Conservation (phyloP, 352 stramenopile genomes). For the Pythium pyrilobum region DNA sequence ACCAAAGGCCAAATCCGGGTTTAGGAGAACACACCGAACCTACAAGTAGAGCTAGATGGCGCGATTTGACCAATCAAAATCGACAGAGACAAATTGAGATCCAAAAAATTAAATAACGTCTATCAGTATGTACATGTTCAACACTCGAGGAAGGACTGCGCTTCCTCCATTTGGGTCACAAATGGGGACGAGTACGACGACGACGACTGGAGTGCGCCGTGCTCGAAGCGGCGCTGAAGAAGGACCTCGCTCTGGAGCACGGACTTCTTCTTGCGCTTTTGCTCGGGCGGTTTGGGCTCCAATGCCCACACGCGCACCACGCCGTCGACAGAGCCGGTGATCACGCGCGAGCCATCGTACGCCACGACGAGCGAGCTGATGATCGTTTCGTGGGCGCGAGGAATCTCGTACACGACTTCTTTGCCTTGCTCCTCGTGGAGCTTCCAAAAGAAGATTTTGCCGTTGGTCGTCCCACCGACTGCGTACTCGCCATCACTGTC, state of each 20-base stretch:
- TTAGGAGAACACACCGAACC: neutral
- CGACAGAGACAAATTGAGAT: neutral
- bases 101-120: neutral
- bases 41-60: neutral
- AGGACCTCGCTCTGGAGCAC: conserved; percentile 2
- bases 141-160: conserved; percentile 6
- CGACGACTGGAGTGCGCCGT: neutral
- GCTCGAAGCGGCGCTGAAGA: conserved; percentile 5
- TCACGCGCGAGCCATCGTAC: conserved; percentile 40
- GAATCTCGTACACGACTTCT: conserved; percentile 56
- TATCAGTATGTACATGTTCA: conserved; percentile 14
- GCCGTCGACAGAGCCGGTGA: conserved; percentile 57
- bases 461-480: conserved; percentile 57
- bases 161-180: conserved; percentile 11
- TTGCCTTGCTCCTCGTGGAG: conserved; percentile 32
- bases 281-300: neutral
- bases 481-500: conserved; percentile 70
- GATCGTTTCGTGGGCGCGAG: conserved; percentile 50
- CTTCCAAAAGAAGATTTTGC: conserved; percentile 67
- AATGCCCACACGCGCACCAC: conserved; percentile 61
- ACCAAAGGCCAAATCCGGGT: neutral
- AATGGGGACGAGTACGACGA: conserved; percentile 8
- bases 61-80: conserved; percentile 6
- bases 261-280: conserved; percentile 1
- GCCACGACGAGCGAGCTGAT: conserved; percentile 61